A percentile compares a stretch with the other conserved stretches of the same genome.
phyloP scores from a whole-genome alignment of 176 grass and related monocot species.

The Ampelocalamus luodianensis region DNA sequence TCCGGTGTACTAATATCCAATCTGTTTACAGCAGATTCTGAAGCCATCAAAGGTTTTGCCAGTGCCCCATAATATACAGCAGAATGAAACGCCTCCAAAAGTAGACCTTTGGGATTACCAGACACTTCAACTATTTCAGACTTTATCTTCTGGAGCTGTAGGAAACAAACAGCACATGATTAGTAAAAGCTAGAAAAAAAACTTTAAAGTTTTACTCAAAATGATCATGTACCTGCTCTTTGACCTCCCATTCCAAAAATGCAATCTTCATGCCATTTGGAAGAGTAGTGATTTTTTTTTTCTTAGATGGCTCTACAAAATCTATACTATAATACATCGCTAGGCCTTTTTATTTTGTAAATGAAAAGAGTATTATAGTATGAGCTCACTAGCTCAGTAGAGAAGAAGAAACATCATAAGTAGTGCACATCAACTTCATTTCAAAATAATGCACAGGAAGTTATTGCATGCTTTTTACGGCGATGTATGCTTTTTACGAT shows the following conservation, averaged over 20 bases:
- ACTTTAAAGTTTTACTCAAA: conserved; percentile 2
- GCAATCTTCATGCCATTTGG: conserved; percentile 78
- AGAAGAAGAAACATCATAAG: too few species aligned
- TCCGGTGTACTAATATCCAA: conserved; percentile 61
- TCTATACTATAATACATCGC: not conserved
- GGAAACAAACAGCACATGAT: conserved; percentile 5
- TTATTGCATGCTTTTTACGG: too few species aligned
- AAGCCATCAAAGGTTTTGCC: conserved; percentile 71
- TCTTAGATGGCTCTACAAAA: conserved; percentile 62
- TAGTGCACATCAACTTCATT: too few species aligned
- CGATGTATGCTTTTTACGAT: too few species aligned
- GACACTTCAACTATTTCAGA: conserved; percentile 75
- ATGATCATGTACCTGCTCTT: conserved; percentile 64
- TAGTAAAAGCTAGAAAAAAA: conserved; percentile 23
- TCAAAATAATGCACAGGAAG: too few species aligned
- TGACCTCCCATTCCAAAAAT: conserved; percentile 72
- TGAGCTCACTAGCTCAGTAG: too few species aligned
- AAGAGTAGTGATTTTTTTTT: conserved; percentile 74
- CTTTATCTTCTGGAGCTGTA: conserved; percentile 74
- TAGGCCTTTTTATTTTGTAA: too few species aligned
- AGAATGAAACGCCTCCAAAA: conserved; percentile 74
- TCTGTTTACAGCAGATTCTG: conserved; percentile 53
- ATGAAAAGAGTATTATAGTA: too few species aligned
- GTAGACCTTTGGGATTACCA: conserved; percentile 65
- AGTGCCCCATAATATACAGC: conserved; percentile 75